A percentile compares a stretch with the other conserved stretches of the same genome.
These are phyloP conservation scores for Plantago coronopus DNA, from an alignment of 305 asterid species.

Conservation along the genomic window DNA sequence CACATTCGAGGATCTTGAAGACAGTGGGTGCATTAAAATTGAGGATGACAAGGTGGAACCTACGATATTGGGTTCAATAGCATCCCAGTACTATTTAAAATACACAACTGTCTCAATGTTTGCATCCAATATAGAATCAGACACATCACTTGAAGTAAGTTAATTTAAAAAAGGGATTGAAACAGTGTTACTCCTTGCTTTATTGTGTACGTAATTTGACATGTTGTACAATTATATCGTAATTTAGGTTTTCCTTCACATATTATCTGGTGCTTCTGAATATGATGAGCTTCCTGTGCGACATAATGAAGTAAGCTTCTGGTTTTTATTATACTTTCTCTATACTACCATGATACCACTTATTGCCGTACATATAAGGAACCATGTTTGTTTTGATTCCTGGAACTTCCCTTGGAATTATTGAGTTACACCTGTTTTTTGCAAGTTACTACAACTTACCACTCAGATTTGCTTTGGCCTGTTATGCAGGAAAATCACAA, in stretches of 20 bases:
- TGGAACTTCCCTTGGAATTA: not conserved
- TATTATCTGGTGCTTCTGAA: slow-evolving; percentile 91
- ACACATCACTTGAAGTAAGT: slow-evolving; percentile 90
- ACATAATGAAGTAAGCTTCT: slow-evolving; percentile 84
- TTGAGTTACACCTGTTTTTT: slow-evolving; percentile 9
- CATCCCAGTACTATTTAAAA: slow-evolving; percentile 90
- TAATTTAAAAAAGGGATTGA: slow-evolving; percentile 11
- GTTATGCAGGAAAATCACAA: slow-evolving; percentile 74
- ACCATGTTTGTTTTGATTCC: slow-evolving; percentile 6
- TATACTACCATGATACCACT: not conserved
- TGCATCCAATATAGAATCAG: slow-evolving; percentile 87
- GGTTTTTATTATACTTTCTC: slow-evolving; percentile 12
- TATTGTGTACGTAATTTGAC: slow-evolving; percentile 7
- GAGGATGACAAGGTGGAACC: slow-evolving; percentile 85
- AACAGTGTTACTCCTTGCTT: slow-evolving; percentile 6
- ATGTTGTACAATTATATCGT: slow-evolving; percentile 14
- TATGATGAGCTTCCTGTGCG: slow-evolving; percentile 99
- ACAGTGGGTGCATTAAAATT: slow-evolving; percentile 87
- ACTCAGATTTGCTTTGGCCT: slow-evolving; percentile 16
- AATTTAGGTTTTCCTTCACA: slow-evolving; percentile 76
- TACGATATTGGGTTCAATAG: slow-evolving; percentile 89
- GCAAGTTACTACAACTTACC: too few relatives aligned
- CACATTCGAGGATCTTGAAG: slow-evolving; percentile 98
- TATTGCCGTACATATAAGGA: not conserved
- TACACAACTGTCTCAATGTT: slow-evolving; percentile 95